Base-by-base conservation (phyloP, 2,329 filamentous ascomycete genomes). In the Paecilomyces sp. region DNA sequence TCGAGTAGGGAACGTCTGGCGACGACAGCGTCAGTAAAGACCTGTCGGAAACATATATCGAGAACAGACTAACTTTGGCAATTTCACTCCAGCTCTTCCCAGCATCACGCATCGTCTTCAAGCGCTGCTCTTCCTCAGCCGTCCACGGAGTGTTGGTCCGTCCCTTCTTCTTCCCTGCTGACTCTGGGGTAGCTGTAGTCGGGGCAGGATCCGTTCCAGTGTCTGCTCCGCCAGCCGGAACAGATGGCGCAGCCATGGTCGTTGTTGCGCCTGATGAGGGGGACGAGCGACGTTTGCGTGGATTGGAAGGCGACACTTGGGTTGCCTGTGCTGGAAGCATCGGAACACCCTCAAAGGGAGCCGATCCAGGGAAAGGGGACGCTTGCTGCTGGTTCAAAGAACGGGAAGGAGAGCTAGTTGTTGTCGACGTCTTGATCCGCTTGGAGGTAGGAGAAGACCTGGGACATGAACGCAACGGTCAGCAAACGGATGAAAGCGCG, bases 141-240 rank as follows among this genome's bases (percentile, higher is more conserved):
- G 92, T 97, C 94, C 94, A 99, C 0, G 94, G 94, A 2, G 94
- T 99, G 73, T 99, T 99, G n/a, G 94, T 97, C 62, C 94, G 84
- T 69, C 91, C 94, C 80, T 97, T 97, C 80, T 97, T 99, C 55
- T 77, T 76, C 13, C 73, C 72, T 2, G 70, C 65, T 8, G 69
- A 59, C 61, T 74, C 74, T 18, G 70, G 60, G 9, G 67, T 58
- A n/a, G 66, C 60, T 11, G 64, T 60, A 47, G 66, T 61, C 33
- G 66, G 57, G 28, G 62, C 62, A 5, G 70, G 64, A 54, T 71
- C 67, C 60, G 67, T 62, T 61, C 75, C 68, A n/a, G 69, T 69
- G 56, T 66, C 66, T 36, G 61, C 55, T 50, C 67, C 61, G 55
- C 66, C 64, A 55, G 72, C 58, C 15, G 68, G 67, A 59, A 68